phyloP scores from a whole-genome alignment of 345 rosid species.

The Cochlearia excelsa region DNA sequence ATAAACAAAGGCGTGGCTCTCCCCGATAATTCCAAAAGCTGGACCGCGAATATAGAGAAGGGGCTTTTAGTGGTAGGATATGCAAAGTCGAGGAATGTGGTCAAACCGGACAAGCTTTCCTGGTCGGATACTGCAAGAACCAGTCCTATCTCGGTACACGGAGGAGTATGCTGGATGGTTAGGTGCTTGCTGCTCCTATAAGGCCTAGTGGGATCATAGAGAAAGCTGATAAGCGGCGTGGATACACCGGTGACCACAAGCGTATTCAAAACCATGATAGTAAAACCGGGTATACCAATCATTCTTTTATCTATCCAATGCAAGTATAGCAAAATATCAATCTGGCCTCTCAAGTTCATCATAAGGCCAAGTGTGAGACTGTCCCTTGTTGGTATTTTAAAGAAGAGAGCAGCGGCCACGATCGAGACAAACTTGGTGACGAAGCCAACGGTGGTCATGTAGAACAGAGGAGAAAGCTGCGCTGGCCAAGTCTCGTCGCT shows the following conservation, averaged over 20 bases:
- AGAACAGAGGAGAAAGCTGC: conserved; percentile 42
- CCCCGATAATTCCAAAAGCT: conserved; percentile 53
- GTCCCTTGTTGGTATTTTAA: conserved; percentile 47
- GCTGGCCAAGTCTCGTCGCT: conserved; percentile 37
- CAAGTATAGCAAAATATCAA: conserved; percentile 46
- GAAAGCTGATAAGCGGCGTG: conserved; percentile 49
- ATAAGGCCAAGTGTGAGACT: conserved; percentile 56
- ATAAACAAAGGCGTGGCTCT: conserved; percentile 51
- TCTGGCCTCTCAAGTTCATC: conserved; percentile 65
- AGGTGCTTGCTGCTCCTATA: conserved; percentile 63
- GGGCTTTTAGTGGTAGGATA: conserved; percentile 48
- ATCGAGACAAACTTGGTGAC: conserved; percentile 41
- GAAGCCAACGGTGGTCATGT: conserved; percentile 40
- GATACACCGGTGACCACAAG: conserved; percentile 32
- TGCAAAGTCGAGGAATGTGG: conserved; percentile 55
- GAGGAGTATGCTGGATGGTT: conserved; percentile 71
- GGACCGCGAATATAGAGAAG: conserved; percentile 48
- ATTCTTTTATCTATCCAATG: conserved; percentile 67
- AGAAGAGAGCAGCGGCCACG: conserved; percentile 30
- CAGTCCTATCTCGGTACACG: conserved; percentile 38
- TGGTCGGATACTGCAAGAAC: conserved; percentile 51
- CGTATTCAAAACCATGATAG: conserved; percentile 47
- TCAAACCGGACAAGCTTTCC: conserved; percentile 42
- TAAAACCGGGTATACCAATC: conserved; percentile 36
- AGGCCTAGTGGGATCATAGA: conserved; percentile 72